Evolutionary conservation across 169 alveolate genomes (phyloP), one percentile per base, ranked within the genome.

Genomic region (Cryptosporidium sp.): DNA sequence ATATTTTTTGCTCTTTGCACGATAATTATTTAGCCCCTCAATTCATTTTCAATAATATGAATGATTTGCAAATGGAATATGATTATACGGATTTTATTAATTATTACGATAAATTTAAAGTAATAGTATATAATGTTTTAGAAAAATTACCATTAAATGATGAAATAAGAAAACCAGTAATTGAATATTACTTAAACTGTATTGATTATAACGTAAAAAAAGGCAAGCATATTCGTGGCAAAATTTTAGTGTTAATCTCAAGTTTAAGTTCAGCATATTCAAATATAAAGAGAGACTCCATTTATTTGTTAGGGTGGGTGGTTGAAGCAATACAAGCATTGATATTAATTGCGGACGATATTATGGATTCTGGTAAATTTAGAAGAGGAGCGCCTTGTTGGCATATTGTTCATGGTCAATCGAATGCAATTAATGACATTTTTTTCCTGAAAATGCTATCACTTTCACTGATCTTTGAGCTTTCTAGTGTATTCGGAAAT

Each of bases 301-400:
- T 67, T 29, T 26, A 37, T 37, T 21, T 39, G 73, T 21, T 39
- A 16, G 73, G 73, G 5, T 67, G 51, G 52, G 9, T 16, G 7
- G 18, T 67, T 31, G 51, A 67, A 67, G 31, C 52, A 67, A 14
- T 67, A 29, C 73, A 67, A 12, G 73, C 73, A 10, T 67, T 67
- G 1, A 18, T 67, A 16, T 39, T 67, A 33, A 39, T 67, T 67
- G 73, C 35, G 16, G 51, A 29, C 16, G 73, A 67, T 39, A 67
- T 67, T 16, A 29, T 67, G 52, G 73, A 67, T 33, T 33, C 31
- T n/a, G 26, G 73, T 12, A 21, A 67, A 8, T 37, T 31, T 26
- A 67, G 73, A 31, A 67, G 73, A 67, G 73, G 52, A n/a, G 29
- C 26, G 29, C 56, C 23, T 1, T 67, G 56, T 33, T 67, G 52